Conservation (phyloP, 176 grass and related monocot species). For the Olyra latifolia region DNA sequence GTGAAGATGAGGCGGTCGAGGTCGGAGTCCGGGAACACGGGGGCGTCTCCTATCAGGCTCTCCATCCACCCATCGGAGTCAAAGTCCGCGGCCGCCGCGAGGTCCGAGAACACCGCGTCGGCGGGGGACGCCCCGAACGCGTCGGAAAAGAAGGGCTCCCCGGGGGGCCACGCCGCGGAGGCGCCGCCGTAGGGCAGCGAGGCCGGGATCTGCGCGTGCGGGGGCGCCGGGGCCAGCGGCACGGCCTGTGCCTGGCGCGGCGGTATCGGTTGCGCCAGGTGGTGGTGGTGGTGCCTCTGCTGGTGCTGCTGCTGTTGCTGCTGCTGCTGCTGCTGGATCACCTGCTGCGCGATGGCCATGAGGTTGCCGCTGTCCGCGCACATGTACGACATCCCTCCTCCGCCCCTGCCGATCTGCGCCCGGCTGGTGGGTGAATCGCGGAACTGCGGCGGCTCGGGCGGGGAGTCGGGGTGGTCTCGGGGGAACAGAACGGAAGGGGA, state of each 20-base stretch:
- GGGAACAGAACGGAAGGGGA: not conserved
- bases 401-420: not conserved
- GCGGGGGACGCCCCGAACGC: conserved; percentile 35
- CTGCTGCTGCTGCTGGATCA: conserved; percentile 95
- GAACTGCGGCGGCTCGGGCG: conserved; percentile 2
- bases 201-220: conserved; percentile 51
- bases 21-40: conserved; percentile 74
- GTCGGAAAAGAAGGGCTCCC: conserved; percentile 58
- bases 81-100: conserved; percentile 58
- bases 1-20: conserved; percentile 78
- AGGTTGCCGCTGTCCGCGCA: conserved; percentile 98
- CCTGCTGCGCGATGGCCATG: conserved; percentile 99
- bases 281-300: conserved; percentile 40
- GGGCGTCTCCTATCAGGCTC: conserved; percentile 77
- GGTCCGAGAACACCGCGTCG: conserved; percentile 59
- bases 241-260: conserved; percentile 31
- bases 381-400: conserved; percentile 85
- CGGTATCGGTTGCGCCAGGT: not conserved
- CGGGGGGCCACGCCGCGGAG: conserved; percentile 30
- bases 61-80: conserved; percentile 98
- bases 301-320: conserved; percentile 63
- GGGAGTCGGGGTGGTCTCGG: conserved; percentile 1
- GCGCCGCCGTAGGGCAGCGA: conserved; percentile 33
- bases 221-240: conserved; percentile 4
- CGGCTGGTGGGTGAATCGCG: conserved; percentile 19